Base-by-base conservation (phyloP, 495 filamentous ascomycete genomes). In the Trichocladium uniseriatum region DNA sequence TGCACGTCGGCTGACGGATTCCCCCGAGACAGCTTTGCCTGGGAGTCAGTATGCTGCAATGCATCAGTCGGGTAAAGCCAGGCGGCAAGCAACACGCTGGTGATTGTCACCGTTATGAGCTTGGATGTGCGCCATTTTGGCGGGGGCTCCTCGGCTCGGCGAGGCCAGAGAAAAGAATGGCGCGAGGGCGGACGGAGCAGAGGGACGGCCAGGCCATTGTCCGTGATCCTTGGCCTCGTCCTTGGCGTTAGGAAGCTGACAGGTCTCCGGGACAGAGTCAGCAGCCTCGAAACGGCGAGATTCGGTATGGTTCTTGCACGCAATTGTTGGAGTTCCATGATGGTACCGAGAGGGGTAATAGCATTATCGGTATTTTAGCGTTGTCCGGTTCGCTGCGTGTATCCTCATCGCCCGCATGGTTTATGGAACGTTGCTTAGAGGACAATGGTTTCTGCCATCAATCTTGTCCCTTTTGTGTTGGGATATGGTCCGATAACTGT, bases 21-120 rank as follows among this genome's bases (percentile, higher is more conserved):
- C 14, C 39, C 38, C 2, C n/a, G 24, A 24, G 4, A n/a, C 14
- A 32, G 3, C 8, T 15, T 43, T 22, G 41, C 40, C 21, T 24
- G 2, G 47, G 36, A 21, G 45, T 41, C 51, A 35, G 35, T 16
- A 34, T 46, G 49, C 41, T 52, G 42, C 41, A 41, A 36, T 28
- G 29, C 43, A 62, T 70, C 64, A 60, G 59, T 59, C 58, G 68
- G 69, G 59, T 65, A 69, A 39, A 74, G 63, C 49, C 62, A 65
- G 53, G 64, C 64, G 38, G 66, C 57, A 61, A 74, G 62, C 57
- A 68, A 59, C 31, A 55, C 61, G 62, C 66, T 58, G 44, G 67
- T 47, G 51, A 56, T 24, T 21, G 64, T 54, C 51, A 62, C 60
- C 44, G 58, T 55, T 42, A 56, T 16, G 11, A 51, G 45, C 46